These are phyloP conservation scores for Plasmopara viticola DNA, from an alignment of 352 stramenopile genomes.

Conservation along the genomic window DNA sequence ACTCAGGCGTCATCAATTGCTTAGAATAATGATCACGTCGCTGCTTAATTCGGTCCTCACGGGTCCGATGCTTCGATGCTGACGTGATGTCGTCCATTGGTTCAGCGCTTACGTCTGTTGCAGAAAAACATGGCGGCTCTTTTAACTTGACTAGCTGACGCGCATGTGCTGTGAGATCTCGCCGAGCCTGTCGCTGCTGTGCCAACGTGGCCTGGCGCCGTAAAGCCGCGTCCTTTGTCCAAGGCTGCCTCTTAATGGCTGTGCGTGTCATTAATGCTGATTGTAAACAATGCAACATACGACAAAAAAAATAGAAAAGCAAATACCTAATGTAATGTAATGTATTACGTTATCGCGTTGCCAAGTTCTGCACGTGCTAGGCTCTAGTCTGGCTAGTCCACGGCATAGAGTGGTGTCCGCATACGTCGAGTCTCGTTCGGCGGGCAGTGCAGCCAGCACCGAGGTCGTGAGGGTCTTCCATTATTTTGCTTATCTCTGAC, in stretches of 20 bases:
- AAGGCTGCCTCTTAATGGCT: constrained; percentile 60
- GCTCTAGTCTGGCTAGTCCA: no score
- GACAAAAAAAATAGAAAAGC: no score
- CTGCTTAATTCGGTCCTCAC: constrained; percentile 72
- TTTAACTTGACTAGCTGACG: constrained; percentile 45
- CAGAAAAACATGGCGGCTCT: constrained; percentile 17
- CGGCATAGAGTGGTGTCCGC: no score
- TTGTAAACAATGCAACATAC: no score
- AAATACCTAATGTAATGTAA: no score
- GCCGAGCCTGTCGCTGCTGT: constrained; percentile 65
- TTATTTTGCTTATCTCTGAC: no score
- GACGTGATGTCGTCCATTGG: constrained; percentile 24
- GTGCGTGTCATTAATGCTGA: constrained; percentile 28
- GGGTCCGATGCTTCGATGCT: constrained; percentile 46
- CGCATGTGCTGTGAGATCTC: constrained; percentile 76
- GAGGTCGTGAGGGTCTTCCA: no score
- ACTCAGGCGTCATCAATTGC: constrained; percentile 87
- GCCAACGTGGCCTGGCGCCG: constrained; percentile 52
- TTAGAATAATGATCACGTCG: constrained; percentile 66
- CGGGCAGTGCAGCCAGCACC: no score
- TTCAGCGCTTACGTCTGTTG: constrained; percentile 9
- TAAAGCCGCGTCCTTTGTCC: constrained; percentile 49
- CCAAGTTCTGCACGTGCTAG: no score
- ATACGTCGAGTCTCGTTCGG: no score
- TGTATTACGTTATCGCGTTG: no score